These are phyloP conservation scores for Lecanosticta acicola DNA, from an alignment of 2,329 filamentous ascomycete species.

Conservation along the genomic window DNA sequence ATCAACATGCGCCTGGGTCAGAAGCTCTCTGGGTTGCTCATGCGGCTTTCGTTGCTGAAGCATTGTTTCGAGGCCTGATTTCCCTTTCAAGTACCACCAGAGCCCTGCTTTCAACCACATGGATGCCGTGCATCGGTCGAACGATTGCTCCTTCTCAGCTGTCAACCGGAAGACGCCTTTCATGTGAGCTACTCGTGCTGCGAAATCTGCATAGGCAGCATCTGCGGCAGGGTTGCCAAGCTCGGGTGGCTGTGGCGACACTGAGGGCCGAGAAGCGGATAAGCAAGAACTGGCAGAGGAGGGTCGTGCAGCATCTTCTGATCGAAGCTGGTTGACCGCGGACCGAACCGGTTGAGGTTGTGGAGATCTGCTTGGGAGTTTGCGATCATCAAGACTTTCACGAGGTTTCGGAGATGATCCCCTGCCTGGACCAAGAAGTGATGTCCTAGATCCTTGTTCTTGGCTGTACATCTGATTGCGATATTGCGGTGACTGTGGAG, in stretches of 20 bases:
- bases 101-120: slow-evolving; percentile 63
- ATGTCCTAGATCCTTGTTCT: slow-evolving; percentile 14
- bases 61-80: slow-evolving; percentile 65
- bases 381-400: slow-evolving; percentile 19
- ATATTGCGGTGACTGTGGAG: slow-evolving; percentile 10
- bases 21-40: slow-evolving; percentile 44
- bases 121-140: slow-evolving; percentile 54
- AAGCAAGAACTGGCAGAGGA: slow-evolving; percentile 18
- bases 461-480: slow-evolving; percentile 5
- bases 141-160: slow-evolving; percentile 64
- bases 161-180: slow-evolving; percentile 71
- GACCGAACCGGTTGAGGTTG: slow-evolving; percentile 12
- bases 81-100: slow-evolving; percentile 88
- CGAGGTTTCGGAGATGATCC: slow-evolving; percentile 15
- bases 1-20: slow-evolving; percentile 76
- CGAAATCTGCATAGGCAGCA: slow-evolving; percentile 65
- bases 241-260: slow-evolving; percentile 18
- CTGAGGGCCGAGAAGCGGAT: slow-evolving; percentile 20
- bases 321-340: slow-evolving; percentile 16
- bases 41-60: slow-evolving; percentile 50
- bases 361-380: slow-evolving; percentile 9
- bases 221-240: slow-evolving; percentile 46
- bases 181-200: slow-evolving; percentile 64
- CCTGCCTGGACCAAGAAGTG: slow-evolving; percentile 11
- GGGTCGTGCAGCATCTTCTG: slow-evolving; percentile 20